These are phyloP conservation scores for Castanopsis chinensis DNA, from an alignment of 306 rosid species.

Conservation along the genomic window DNA sequence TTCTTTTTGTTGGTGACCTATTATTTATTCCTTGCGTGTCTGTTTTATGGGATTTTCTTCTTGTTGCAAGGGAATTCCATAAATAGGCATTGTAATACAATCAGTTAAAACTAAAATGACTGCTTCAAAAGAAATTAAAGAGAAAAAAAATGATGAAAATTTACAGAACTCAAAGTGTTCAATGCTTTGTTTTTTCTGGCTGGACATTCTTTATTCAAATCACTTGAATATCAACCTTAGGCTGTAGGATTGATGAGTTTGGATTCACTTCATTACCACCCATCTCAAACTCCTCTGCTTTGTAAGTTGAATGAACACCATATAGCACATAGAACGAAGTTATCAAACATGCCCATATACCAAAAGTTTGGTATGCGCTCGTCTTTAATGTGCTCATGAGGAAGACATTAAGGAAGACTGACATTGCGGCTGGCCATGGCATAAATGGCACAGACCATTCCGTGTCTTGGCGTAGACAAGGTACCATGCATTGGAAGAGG, in stretches of 20 bases:
- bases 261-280: slow-evolving; percentile 35
- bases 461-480: slow-evolving; percentile 16
- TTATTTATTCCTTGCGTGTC: neutral
- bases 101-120: neutral
- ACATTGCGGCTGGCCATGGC: slow-evolving; percentile 91
- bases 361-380: slow-evolving; percentile 65
- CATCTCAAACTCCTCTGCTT: slow-evolving; percentile 64
- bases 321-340: slow-evolving; percentile 76
- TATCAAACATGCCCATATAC: slow-evolving; percentile 59
- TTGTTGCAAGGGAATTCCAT: slow-evolving; percentile 2
- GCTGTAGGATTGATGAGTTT: slow-evolving; percentile 40
- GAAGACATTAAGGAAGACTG: slow-evolving; percentile 76
- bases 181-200: neutral
- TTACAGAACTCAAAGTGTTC: neutral
- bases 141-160: neutral
- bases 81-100: neutral
- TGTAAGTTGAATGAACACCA: slow-evolving; percentile 85
- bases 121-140: neutral
- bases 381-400: slow-evolving; percentile 64
- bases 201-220: slow-evolving; percentile 14
- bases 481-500: slow-evolving; percentile 56
- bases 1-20: no score
- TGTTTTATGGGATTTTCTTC: slow-evolving; percentile 3
- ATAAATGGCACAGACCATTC: slow-evolving; percentile 81
- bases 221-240: slow-evolving; percentile 68